phyloP scores from a whole-genome alignment of 225 moss, liverwort and hornwort species.

The Pleurozium schreberi region DNA sequence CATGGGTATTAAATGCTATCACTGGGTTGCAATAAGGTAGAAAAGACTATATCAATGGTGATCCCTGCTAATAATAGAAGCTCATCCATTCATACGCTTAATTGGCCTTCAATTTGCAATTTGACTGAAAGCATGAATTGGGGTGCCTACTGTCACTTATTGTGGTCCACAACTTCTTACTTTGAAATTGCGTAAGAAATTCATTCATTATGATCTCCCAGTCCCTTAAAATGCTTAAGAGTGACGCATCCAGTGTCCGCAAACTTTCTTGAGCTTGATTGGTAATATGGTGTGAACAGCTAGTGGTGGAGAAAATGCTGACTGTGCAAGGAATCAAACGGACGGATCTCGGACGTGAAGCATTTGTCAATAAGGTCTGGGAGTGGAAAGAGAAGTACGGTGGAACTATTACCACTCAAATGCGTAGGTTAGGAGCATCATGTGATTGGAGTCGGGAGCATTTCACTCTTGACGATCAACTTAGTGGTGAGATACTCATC shows the following conservation, averaged over 20 bases:
- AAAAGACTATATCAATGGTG: background rate
- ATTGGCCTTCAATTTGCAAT: background rate
- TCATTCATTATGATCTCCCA: background rate
- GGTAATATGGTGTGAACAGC: constrained; percentile 19
- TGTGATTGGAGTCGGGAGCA: constrained; percentile 94
- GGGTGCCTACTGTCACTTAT: background rate
- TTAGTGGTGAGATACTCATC: constrained; percentile 50
- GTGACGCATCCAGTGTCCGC: background rate
- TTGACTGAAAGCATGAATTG: background rate
- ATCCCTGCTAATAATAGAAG: background rate
- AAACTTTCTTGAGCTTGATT: background rate
- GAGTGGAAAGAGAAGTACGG: constrained; percentile 97
- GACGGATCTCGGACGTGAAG: constrained; percentile 74
- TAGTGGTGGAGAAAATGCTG: constrained; percentile 92
- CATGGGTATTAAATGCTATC: background rate
- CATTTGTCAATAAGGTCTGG: constrained; percentile 78
- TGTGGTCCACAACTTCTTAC: background rate
- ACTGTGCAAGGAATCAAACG: constrained; percentile 67
- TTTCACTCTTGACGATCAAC: constrained; percentile 81
- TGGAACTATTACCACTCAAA: constrained; percentile 70
- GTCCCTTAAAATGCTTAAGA: background rate
- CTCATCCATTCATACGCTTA: background rate
- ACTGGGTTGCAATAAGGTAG: background rate
- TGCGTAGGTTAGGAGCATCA: constrained; percentile 87
- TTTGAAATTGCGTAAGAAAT: background rate